phyloP scores from a whole-genome alignment of 1,284 basidiomycete genomes.

The Inonotus hispidus region DNA sequence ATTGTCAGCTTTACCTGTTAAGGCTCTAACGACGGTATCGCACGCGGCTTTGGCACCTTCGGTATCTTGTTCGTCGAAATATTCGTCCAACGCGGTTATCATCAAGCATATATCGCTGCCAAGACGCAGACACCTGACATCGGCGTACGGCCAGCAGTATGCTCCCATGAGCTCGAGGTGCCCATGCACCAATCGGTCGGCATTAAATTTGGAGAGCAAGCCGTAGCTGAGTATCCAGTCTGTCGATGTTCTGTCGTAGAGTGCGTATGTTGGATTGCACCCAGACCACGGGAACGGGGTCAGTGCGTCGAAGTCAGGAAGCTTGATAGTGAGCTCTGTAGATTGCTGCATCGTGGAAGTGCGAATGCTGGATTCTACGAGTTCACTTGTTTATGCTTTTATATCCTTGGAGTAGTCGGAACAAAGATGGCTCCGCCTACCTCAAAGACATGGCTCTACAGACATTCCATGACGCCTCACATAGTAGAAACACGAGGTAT shows the following conservation, averaged over 20 bases:
- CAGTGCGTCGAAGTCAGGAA: slow-evolving; percentile 12
- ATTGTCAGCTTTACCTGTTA: slow-evolving; percentile 46
- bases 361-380: slow-evolving; percentile 7
- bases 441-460: too few species aligned
- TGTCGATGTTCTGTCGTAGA: slow-evolving; percentile 47
- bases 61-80: slow-evolving; percentile 60
- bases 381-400: background rate
- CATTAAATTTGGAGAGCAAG: slow-evolving; percentile 54
- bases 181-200: slow-evolving; percentile 51
- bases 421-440: too few species aligned
- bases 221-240: slow-evolving; percentile 59
- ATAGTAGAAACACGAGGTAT: too few species aligned
- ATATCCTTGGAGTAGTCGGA: too few species aligned
- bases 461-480: too few species aligned
- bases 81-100: slow-evolving; percentile 63
- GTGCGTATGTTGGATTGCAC: slow-evolving; percentile 48
- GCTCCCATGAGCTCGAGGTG: slow-evolving; percentile 59
- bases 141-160: slow-evolving; percentile 55
- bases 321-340: slow-evolving; percentile 1
- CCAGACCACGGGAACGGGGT: slow-evolving; percentile 19
- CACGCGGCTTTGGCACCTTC: slow-evolving; percentile 50
- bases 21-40: slow-evolving; percentile 48
- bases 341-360: background rate
- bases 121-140: slow-evolving; percentile 50
- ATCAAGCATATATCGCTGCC: slow-evolving; percentile 61